Evolutionary conservation across 139 green algal genomes (phyloP).

Genomic region (Chlamydomonas schloesseri): DNA sequence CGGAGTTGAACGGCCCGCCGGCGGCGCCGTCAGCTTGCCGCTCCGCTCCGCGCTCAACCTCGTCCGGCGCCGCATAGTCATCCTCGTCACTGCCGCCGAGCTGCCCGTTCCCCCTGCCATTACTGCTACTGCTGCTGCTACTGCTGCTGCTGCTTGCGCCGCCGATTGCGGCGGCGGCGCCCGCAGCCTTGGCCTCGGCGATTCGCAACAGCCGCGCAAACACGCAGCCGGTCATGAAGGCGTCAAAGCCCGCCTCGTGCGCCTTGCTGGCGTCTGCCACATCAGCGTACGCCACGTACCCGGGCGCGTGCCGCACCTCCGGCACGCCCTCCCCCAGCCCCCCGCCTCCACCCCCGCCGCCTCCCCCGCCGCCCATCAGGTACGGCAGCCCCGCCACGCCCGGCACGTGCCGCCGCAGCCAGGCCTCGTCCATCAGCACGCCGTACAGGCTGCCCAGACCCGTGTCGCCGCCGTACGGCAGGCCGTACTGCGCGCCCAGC

Average conservation of each 20-base stretch:
- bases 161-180: background rate
- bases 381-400: background rate
- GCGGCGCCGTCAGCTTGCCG: too few relatives aligned
- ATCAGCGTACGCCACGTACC: slow-evolving; percentile 27
- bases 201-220: slow-evolving; percentile 59
- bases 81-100: too few relatives aligned
- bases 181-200: slow-evolving; percentile 14
- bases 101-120: too few relatives aligned
- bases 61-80: background rate
- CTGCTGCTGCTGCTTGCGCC: background rate
- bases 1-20: too few relatives aligned
- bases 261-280: slow-evolving; percentile 48
- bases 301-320: slow-evolving; percentile 37
- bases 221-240: slow-evolving; percentile 80
- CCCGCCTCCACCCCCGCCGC: background rate
- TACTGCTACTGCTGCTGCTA: background rate
- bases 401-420: background rate
- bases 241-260: slow-evolving; percentile 86
- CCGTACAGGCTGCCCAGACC: slow-evolving; percentile 25
- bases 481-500: background rate
- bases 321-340: background rate
- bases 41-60: too few relatives aligned
- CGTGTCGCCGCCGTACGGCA: slow-evolving; percentile 34
- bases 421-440: slow-evolving; percentile 7
- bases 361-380: background rate